Percentiles rank a stretch among this genome's conserved stretches.
Conservation (phyloP, 768 basidiomycete species). For the Rhodotorula babjevae region DNA sequence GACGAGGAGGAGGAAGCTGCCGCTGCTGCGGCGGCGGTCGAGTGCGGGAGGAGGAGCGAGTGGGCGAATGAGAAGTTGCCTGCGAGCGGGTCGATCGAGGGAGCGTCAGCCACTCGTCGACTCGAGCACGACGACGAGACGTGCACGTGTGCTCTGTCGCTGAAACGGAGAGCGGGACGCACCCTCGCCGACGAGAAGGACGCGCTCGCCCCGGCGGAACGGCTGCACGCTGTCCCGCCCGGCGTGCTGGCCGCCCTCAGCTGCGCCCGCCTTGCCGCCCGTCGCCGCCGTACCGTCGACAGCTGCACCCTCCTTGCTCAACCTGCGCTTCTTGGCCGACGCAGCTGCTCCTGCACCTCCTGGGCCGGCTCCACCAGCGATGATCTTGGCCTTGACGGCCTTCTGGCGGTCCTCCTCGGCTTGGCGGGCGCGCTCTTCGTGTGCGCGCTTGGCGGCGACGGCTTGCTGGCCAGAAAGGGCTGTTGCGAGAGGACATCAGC, state of each 20-base stretch:
- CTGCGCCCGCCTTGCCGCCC: not conserved
- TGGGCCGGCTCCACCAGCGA: not conserved
- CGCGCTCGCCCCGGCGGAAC: conserved; percentile 44
- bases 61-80: conserved; percentile 83
- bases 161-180: not conserved
- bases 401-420: conserved; percentile 9
- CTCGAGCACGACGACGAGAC: no score
- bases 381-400: conserved; percentile 10
- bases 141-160: no score
- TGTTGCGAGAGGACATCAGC: not conserved
- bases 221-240: conserved; percentile 10
- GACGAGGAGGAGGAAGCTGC: conserved; percentile 47
- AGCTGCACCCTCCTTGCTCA: not conserved
- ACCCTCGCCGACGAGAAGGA: conserved; percentile 77
- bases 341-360: not conserved
- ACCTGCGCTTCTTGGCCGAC: conserved; percentile 12
- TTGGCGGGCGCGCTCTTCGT: conserved; percentile 11
- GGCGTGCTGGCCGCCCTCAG: not conserved
- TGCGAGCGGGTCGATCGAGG: no score
- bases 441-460: not conserved
- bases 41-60: conserved; percentile 56
- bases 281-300: not conserved
- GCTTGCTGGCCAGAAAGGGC: conserved; percentile 18
- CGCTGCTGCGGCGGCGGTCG: not conserved
- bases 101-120: no score